Conservation (phyloP, 179 eudicot genomes). For the Corrigiola litoralis region DNA sequence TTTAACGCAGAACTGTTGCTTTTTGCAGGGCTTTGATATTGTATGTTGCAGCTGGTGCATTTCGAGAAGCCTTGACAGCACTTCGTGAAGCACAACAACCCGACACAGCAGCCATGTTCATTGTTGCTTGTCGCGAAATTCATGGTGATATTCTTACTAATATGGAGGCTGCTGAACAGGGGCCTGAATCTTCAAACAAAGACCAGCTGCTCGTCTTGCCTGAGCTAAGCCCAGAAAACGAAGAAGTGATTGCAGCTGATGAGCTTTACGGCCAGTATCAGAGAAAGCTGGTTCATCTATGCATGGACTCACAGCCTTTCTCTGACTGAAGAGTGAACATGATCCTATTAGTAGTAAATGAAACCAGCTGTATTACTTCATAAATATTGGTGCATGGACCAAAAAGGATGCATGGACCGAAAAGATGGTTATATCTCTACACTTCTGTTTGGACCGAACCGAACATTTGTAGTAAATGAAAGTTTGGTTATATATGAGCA, state of each 20-base stretch:
- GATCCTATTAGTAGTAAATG: not conserved
- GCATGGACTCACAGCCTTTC: conserved; percentile 82
- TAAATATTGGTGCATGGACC: no score
- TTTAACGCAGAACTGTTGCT: not conserved
- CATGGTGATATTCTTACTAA: conserved; percentile 52
- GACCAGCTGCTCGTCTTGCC: conserved; percentile 42
- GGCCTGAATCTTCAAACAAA: conserved; percentile 28
- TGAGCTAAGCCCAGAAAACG: conserved; percentile 57
- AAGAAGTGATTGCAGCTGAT: conserved; percentile 75
- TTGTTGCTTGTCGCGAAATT: conserved; percentile 84
- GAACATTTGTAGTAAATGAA: no score
- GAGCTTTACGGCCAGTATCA: conserved; percentile 87
- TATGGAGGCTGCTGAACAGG: conserved; percentile 39
- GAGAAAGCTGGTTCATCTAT: conserved; percentile 78
- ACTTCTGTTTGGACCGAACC: no score
- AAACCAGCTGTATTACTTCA: not conserved
- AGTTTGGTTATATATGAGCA: no score
- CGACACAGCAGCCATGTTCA: conserved; percentile 93
- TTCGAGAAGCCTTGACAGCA: conserved; percentile 84
- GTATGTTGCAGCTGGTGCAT: conserved; percentile 87
- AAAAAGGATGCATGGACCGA: no score
- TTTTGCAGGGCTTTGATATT: conserved; percentile 71
- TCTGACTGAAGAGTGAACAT: conserved; percentile 35
- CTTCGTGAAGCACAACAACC: conserved; percentile 87
- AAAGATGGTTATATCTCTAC: no score